These are phyloP conservation scores for Prinsepia uniflora DNA, from an alignment of 306 rosid genomes.

Conservation along the genomic window DNA sequence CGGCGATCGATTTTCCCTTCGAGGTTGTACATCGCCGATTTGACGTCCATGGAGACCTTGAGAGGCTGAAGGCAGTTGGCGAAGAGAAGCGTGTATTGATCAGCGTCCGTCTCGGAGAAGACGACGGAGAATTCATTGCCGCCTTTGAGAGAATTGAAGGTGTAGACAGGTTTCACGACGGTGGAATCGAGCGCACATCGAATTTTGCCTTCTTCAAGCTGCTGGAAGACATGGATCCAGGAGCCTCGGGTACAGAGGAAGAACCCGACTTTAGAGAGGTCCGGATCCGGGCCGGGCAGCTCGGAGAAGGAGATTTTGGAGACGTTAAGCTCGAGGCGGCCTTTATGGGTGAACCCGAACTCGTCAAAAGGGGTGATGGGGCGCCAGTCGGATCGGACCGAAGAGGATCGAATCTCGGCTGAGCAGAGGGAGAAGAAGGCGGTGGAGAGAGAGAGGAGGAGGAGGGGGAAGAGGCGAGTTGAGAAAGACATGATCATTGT, in stretches of 20 bases:
- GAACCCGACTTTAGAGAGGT: slow-evolving; percentile 69
- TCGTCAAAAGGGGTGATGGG: slow-evolving; percentile 65
- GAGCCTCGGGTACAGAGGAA: slow-evolving; percentile 75
- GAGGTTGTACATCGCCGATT: slow-evolving; percentile 79
- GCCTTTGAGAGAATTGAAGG: slow-evolving; percentile 44
- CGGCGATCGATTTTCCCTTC: slow-evolving; percentile 57
- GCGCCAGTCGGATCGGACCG: slow-evolving; percentile 51
- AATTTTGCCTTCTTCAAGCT: slow-evolving; percentile 61
- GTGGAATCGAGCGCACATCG: slow-evolving; percentile 61
- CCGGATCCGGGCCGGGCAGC: slow-evolving; percentile 35
- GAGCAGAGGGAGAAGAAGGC: slow-evolving; percentile 28
- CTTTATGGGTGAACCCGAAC: slow-evolving; percentile 83
- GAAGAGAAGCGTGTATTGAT: slow-evolving; percentile 79
- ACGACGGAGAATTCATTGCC: slow-evolving; percentile 13
- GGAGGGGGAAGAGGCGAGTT: slow-evolving; percentile 7
- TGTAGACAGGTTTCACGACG: slow-evolving; percentile 53
- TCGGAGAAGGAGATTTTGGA: slow-evolving; percentile 42
- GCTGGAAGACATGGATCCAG: slow-evolving; percentile 73
- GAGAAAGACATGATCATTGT: slow-evolving; percentile 1
- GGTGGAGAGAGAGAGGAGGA: slow-evolving; percentile 25
- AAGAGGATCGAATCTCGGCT: slow-evolving; percentile 66
- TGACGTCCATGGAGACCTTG: slow-evolving; percentile 60
- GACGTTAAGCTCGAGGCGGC: slow-evolving; percentile 70
- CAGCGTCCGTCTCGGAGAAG: slow-evolving; percentile 55
- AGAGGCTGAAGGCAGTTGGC: slow-evolving; percentile 60